Evolutionary conservation across 2,329 filamentous ascomycete genomes (phyloP), one percentile per base, ranked within the genome.

Genomic region (Harringtonia aguacate): DNA sequence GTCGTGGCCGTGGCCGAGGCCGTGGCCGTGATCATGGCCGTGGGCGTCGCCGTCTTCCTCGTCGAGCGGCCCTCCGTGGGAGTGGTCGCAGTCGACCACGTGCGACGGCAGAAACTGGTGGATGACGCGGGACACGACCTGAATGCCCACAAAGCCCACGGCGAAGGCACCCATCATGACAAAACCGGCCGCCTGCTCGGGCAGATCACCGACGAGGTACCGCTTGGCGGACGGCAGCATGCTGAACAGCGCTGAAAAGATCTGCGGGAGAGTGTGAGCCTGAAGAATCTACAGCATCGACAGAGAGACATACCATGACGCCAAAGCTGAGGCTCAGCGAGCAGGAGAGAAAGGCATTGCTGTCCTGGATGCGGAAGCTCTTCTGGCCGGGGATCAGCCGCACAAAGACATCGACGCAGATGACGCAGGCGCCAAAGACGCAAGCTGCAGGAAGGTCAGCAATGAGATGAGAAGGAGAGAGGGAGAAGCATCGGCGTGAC

Each of bases 241-340:
- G 62, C 81, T 92, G 61, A 89, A 94, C 27, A 97, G 66, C 1
- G 90, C 81, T 30, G 89, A 95, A 62, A 95, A 95, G 34, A 95
- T 75, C 88, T 95, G 55, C 5, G 8, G 15, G 8, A 14, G 17
- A 15, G 8, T 4, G 24, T n/a, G 35, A 52, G 33, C 50, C 41
- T 39, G 41, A 35, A 21, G 36, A 15, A n/a, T 14, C 6, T n/a
- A 35, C 33, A 27, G 13, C 21, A 30, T 44, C 43, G 46, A 27
- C 41, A 44, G 38, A 30, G n/a, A 49, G 15, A 13, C 7, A 20
- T 62, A 95, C 89, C 88, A 98, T 94, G 37, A 97, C 89, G 36
- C 92, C 90, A 53, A 95, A 95, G 60, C 88, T 95, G 51, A 98
- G 66, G 62, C 89, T 95, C 48, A 97, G 66, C 0, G 90, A 95